These are phyloP conservation scores for Sclerospora graminicola DNA, from an alignment of 352 stramenopile species.

Conservation along the genomic window DNA sequence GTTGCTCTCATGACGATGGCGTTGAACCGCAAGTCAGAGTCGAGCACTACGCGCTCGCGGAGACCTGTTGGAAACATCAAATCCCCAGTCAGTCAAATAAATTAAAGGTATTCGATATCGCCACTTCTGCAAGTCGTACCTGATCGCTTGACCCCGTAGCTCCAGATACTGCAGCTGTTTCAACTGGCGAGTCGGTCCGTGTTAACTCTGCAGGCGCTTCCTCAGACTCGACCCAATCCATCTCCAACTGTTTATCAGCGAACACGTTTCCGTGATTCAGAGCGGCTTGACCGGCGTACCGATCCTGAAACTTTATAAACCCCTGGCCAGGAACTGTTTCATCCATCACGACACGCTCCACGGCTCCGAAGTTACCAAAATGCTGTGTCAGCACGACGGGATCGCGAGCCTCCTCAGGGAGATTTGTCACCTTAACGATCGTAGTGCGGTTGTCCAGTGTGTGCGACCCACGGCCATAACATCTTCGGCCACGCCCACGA, in stretches of 20 bases:
- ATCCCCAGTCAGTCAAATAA: slow-evolving; percentile 17
- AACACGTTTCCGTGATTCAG: slow-evolving; percentile 49
- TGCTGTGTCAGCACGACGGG: slow-evolving; percentile 73
- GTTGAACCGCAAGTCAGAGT: slow-evolving; percentile 4
- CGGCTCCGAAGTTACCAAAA: slow-evolving; percentile 77
- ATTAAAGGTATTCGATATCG: slow-evolving; percentile 1
- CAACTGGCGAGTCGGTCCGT: slow-evolving; percentile 12
- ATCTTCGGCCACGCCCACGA: slow-evolving; percentile 38
- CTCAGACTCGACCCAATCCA: slow-evolving; percentile 54
- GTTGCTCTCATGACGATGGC: slow-evolving; percentile 4
- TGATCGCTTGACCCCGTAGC: slow-evolving; percentile 9
- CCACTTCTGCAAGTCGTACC: slow-evolving; percentile 15
- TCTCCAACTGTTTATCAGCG: slow-evolving; percentile 42
- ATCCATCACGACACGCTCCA: slow-evolving; percentile 69
- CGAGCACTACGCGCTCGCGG: slow-evolving; percentile 15
- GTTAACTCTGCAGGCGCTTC: slow-evolving; percentile 40
- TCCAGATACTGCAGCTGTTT: slow-evolving; percentile 7
- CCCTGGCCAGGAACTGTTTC: slow-evolving; percentile 25
- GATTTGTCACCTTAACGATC: slow-evolving; percentile 66
- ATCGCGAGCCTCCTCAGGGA: slow-evolving; percentile 68
- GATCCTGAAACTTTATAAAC: slow-evolving; percentile 82
- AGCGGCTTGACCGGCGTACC: slow-evolving; percentile 61
- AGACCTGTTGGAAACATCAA: slow-evolving; percentile 13
- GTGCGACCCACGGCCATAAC: slow-evolving; percentile 38
- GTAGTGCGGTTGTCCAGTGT: slow-evolving; percentile 80